Evolutionary conservation across 2,329 filamentous ascomycete species (phyloP).

Genomic region (Fusarium staphyleae): DNA sequence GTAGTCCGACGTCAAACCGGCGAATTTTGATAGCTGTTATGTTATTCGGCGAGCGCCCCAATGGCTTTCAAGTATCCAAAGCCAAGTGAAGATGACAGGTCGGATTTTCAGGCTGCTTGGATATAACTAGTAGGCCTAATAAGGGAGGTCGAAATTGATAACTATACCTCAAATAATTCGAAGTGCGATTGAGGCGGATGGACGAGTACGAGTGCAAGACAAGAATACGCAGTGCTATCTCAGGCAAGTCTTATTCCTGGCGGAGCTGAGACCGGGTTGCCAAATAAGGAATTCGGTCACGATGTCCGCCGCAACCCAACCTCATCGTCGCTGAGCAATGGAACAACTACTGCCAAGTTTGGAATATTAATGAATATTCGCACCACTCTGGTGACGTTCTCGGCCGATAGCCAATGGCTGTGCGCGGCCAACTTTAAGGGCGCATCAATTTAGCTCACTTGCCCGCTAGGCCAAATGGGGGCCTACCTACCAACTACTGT

Average conservation of each 20-base stretch:
- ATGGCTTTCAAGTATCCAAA: no score
- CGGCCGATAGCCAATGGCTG: not conserved
- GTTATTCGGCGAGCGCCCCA: not conserved
- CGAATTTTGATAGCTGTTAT: not conserved
- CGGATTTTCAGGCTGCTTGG: no score
- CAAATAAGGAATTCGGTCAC: no score
- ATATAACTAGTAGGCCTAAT: no score
- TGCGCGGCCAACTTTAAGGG: not conserved
- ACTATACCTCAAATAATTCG: no score
- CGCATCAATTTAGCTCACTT: not conserved
- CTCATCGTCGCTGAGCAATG: slow-evolving; percentile 1
- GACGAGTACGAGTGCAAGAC: no score
- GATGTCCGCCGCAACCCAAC: slow-evolving; percentile 6
- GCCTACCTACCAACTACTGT: no score
- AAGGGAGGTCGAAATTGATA: no score
- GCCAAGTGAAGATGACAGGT: not conserved
- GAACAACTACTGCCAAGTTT: slow-evolving; percentile 1
- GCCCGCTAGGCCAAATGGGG: not conserved
- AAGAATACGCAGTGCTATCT: no score
- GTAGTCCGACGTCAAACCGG: not conserved
- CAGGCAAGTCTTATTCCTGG: no score
- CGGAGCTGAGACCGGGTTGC: not conserved
- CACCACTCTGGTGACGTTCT: not conserved
- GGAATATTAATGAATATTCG: slow-evolving; percentile 12
- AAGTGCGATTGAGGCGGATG: no score